A percentile compares a stretch with the other conserved stretches of the same genome.
phyloP scores from a whole-genome alignment of 345 rosid species.

The Boechera divaricarpa region DNA sequence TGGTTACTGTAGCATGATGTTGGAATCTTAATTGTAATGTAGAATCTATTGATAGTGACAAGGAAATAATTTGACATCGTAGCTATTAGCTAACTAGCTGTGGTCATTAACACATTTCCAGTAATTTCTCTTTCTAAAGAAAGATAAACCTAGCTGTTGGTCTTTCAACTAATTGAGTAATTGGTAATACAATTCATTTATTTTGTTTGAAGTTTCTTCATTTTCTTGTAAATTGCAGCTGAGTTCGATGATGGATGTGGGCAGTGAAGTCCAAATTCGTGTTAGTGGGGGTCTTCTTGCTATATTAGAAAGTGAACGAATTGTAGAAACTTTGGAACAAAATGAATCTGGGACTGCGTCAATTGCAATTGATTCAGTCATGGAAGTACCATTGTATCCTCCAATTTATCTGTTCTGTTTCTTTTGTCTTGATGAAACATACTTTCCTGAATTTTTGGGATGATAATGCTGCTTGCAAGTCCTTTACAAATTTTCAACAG shows the following conservation, averaged over 20 bases:
- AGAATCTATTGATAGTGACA: background rate
- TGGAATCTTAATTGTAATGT: background rate
- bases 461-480: conserved; percentile 37
- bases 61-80: conserved; percentile 1
- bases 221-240: conserved; percentile 53
- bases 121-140: too few species aligned
- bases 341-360: conserved; percentile 77
- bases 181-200: background rate
- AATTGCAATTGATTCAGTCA: conserved; percentile 75
- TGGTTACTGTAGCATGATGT: conserved; percentile 12
- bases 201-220: conserved; percentile 6
- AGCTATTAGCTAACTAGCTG: conserved; percentile 5
- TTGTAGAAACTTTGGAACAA: conserved; percentile 83
- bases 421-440: conserved; percentile 14
- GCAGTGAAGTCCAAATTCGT: conserved; percentile 89
- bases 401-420: conserved; percentile 30
- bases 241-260: conserved; percentile 95
- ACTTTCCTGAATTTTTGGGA: conserved; percentile 20
- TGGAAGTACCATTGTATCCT: conserved; percentile 86
- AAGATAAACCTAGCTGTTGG: too few species aligned
- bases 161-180: background rate
- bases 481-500: conserved; percentile 58
- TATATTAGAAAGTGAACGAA: conserved; percentile 89
- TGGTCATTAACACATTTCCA: conserved; percentile 4
- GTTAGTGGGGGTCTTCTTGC: conserved; percentile 98